Evolutionary conservation across 1,284 basidiomycete species (phyloP).

Genomic region (Violaceomyces palustris): DNA sequence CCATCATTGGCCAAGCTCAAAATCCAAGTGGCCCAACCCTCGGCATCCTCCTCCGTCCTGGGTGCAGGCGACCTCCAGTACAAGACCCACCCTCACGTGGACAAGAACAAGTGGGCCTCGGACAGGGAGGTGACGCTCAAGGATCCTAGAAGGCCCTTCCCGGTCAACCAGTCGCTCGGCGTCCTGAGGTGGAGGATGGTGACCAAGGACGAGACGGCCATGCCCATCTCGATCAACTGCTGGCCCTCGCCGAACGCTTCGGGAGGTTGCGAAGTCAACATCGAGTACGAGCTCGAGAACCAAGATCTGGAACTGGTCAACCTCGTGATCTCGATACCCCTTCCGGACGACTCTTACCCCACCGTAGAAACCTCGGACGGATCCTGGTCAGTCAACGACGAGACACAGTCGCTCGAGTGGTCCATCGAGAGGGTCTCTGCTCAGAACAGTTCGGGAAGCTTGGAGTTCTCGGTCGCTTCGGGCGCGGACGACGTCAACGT

Average conservation of each 20-base stretch:
- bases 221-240: constrained; percentile 88
- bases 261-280: constrained; percentile 73
- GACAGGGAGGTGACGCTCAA: constrained; percentile 74
- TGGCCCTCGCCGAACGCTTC: constrained; percentile 91
- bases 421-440: constrained; percentile 63
- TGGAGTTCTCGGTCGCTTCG: constrained; percentile 74
- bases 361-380: constrained; percentile 73
- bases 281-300: constrained; percentile 94
- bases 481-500: constrained; percentile 70
- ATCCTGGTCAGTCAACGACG: constrained; percentile 74
- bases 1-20: constrained; percentile 70
- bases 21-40: constrained; percentile 62
- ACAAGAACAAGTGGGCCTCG: constrained; percentile 68
- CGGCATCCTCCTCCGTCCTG: constrained; percentile 61
- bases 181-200: constrained; percentile 82
- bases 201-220: constrained; percentile 82
- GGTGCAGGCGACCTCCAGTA: constrained; percentile 68
- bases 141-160: constrained; percentile 76
- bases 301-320: constrained; percentile 64
- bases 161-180: constrained; percentile 74
- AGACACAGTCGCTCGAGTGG: constrained; percentile 78
- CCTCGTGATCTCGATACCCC: constrained; percentile 81
- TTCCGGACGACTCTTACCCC: constrained; percentile 71
- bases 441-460: constrained; percentile 55
- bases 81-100: constrained; percentile 93